Evolutionary conservation across 2,329 filamentous ascomycete species (phyloP).

Genomic region (Cyanodermella asteris): DNA sequence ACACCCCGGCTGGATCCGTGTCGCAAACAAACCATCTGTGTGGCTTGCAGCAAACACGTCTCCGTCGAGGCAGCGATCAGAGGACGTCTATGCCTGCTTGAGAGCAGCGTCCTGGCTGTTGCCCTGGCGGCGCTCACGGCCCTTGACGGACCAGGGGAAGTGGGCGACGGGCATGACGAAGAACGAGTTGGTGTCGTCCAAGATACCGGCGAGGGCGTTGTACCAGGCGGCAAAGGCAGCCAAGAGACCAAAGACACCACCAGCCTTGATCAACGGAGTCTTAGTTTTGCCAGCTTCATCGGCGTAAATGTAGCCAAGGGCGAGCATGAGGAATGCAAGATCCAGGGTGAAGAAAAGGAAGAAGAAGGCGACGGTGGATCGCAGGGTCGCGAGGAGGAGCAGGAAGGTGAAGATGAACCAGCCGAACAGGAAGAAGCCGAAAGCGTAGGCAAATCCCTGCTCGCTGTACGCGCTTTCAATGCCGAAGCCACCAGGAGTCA

Average conservation of each 20-base stretch:
- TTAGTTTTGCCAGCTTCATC: constrained; percentile 20
- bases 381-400: constrained; percentile 50
- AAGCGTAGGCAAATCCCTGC: constrained; percentile 32
- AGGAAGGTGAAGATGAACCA: constrained; percentile 77
- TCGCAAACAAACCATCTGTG: no score
- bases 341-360: constrained; percentile 57
- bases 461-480: constrained; percentile 21
- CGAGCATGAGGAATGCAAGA: constrained; percentile 51
- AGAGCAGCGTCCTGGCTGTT: constrained; percentile 26
- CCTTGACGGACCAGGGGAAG: constrained; percentile 83
- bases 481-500: constrained; percentile 45
- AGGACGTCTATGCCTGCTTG: constrained; percentile 1
- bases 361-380: constrained; percentile 61
- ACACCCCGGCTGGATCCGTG: no score
- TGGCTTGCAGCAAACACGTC: no score
- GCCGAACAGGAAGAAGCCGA: constrained; percentile 54
- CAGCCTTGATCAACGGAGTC: constrained; percentile 39
- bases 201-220: constrained; percentile 63
- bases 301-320: constrained; percentile 38
- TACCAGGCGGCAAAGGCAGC: constrained; percentile 74
- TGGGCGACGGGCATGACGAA: constrained; percentile 56
- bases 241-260: constrained; percentile 59
- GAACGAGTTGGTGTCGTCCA: constrained; percentile 32
- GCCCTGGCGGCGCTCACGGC: constrained; percentile 32
- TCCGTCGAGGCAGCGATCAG: not conserved